These are phyloP conservation scores for Syzygium aromaticum DNA, from an alignment of 345 rosid species.

Conservation along the genomic window DNA sequence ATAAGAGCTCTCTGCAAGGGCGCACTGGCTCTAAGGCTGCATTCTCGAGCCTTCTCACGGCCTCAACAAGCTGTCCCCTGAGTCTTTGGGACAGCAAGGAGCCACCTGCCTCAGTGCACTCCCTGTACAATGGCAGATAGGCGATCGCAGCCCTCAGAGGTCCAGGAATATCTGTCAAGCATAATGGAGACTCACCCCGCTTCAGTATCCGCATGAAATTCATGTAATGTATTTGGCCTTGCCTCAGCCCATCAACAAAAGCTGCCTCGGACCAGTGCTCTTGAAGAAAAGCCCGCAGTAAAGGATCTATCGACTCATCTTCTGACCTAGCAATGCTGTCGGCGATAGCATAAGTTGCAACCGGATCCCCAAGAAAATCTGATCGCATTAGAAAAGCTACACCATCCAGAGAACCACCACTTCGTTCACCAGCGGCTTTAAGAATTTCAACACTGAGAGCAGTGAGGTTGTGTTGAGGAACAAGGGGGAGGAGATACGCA, in stretches of 20 bases:
- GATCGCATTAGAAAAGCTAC: constrained; percentile 86
- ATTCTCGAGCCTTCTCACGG: constrained; percentile 60
- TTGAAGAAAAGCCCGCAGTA: constrained; percentile 55
- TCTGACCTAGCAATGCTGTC: constrained; percentile 85
- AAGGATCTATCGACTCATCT: constrained; percentile 71
- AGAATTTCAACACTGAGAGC: constrained; percentile 92
- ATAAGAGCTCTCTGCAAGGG: constrained; percentile 50
- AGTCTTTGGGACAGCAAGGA: constrained; percentile 57
- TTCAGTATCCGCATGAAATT: constrained; percentile 61
- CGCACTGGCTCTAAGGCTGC: constrained; percentile 29
- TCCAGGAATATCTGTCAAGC: constrained; percentile 64
- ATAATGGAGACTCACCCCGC: constrained; percentile 61
- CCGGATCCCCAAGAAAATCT: constrained; percentile 77
- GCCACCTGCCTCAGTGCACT: constrained; percentile 55
- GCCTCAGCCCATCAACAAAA: constrained; percentile 57
- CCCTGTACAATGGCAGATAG: constrained; percentile 79
- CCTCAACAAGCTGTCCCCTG: constrained; percentile 83
- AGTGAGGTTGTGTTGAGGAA: constrained; percentile 76
- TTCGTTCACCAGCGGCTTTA: constrained; percentile 92
- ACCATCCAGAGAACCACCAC: constrained; percentile 86
- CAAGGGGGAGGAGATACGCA: constrained; percentile 82
- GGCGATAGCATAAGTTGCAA: constrained; percentile 76
- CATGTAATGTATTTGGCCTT: constrained; percentile 61
- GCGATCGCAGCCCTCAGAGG: constrained; percentile 75
- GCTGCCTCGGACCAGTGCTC: constrained; percentile 95